phyloP scores from a whole-genome alignment of 441 rosid genomes.

The Iberis amara region DNA sequence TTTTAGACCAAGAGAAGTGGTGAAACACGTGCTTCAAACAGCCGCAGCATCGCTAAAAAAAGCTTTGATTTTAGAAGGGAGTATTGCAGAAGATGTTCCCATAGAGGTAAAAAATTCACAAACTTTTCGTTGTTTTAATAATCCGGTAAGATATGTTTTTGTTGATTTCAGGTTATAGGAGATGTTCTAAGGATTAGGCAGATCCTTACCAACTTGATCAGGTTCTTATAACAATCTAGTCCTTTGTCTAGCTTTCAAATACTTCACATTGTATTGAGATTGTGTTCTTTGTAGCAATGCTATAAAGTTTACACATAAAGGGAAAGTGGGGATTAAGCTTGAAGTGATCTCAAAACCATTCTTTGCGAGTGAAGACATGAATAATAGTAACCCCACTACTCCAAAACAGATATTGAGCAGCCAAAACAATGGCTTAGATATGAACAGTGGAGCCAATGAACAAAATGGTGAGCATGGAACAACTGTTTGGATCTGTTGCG shows the following conservation, averaged over 20 bases:
- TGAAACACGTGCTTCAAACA: conserved; percentile 92
- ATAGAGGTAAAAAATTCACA: conserved; percentile 40
- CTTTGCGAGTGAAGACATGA: conserved; percentile 33
- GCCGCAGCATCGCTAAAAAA: conserved; percentile 88
- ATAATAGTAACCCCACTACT: conserved; percentile 9
- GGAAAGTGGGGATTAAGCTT: conserved; percentile 80
- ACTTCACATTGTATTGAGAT: not conserved
- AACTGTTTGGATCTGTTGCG: conserved; percentile 82
- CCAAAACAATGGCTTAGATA: too few relatives aligned
- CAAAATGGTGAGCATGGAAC: conserved; percentile 32
- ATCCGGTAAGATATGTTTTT: not conserved
- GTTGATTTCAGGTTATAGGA: conserved; percentile 59
- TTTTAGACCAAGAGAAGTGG: conserved; percentile 87
- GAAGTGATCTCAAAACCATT: conserved; percentile 63
- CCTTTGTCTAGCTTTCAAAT: too few relatives aligned
- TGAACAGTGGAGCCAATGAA: too few relatives aligned
- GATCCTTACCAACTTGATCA: conserved; percentile 89
- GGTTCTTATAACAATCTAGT: conserved; percentile 35
- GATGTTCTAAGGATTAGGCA: conserved; percentile 92
- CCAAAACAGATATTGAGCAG: too few relatives aligned
- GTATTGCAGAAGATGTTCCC: conserved; percentile 80
- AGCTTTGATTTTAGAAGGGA: conserved; percentile 73
- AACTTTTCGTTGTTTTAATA: too few relatives aligned
- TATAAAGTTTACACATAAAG: conserved; percentile 89
- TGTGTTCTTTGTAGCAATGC: conserved; percentile 61